Conservation (phyloP, 2,329 filamentous ascomycete species). For the Pseudocercospora vitis region DNA sequence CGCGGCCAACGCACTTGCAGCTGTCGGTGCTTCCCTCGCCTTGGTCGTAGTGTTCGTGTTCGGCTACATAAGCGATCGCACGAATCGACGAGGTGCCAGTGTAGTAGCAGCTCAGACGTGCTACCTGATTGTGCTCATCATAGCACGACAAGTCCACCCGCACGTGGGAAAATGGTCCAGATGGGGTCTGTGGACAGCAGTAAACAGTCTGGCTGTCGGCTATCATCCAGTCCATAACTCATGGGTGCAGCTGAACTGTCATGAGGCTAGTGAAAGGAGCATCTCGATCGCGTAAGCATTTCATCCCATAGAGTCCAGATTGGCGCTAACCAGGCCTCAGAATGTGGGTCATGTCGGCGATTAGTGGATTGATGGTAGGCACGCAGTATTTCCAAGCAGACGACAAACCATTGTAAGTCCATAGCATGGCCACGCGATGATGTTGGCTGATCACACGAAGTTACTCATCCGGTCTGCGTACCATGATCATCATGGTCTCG, state of each 20-base stretch:
- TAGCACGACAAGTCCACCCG: conserved; percentile 45
- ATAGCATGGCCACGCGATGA: not conserved
- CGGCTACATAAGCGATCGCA: conserved; percentile 51
- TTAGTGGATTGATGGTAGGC: conserved; percentile 53
- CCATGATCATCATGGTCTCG: conserved; percentile 12
- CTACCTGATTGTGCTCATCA: conserved; percentile 49
- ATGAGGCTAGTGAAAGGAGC: conserved; percentile 48
- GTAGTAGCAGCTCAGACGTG: conserved; percentile 49
- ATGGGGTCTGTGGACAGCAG: conserved; percentile 54
- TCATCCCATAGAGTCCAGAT: not conserved
- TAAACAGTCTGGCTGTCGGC: conserved; percentile 54
- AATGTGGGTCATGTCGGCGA: conserved; percentile 55
- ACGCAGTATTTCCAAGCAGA: conserved; percentile 51
- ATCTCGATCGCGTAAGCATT: conserved; percentile 47
- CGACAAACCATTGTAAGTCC: conserved; percentile 44
- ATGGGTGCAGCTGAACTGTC: conserved; percentile 50
- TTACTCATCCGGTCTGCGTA: conserved; percentile 5
- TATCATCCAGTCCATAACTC: conserved; percentile 57
- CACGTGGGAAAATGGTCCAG: conserved; percentile 51
- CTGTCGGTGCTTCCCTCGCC: conserved; percentile 44
- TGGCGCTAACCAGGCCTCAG: too few species aligned
- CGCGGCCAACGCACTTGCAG: conserved; percentile 51
- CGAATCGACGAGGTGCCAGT: conserved; percentile 45
- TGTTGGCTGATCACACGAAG: not conserved
- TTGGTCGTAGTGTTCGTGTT: conserved; percentile 52